Evolutionary conservation across 2,329 filamentous ascomycete species (phyloP).

Genomic region (Bipolaris gigantea): DNA sequence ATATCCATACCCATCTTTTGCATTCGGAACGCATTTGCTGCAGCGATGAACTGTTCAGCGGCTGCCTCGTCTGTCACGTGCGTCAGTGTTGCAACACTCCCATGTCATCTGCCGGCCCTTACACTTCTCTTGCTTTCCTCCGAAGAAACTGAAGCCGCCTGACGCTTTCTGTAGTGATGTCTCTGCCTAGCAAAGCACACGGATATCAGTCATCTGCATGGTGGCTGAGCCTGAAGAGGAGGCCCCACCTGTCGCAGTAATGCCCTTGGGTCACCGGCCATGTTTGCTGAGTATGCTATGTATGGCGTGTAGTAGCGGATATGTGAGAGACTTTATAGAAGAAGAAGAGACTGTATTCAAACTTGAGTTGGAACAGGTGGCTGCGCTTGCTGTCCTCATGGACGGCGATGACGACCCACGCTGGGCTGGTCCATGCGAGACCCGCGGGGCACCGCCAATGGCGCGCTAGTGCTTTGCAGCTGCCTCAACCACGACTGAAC

Average conservation of each 20-base stretch:
- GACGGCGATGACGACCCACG: slow-evolving; percentile 38
- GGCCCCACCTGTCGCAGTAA: slow-evolving; percentile 44
- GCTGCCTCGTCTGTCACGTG: slow-evolving; percentile 67
- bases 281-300: slow-evolving; percentile 22
- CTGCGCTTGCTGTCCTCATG: slow-evolving; percentile 33
- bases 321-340: not conserved
- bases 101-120: slow-evolving; percentile 5
- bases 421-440: slow-evolving; percentile 34
- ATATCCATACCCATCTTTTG: slow-evolving; percentile 71
- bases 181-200: slow-evolving; percentile 68
- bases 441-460: slow-evolving; percentile 20
- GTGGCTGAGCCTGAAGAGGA: slow-evolving; percentile 34
- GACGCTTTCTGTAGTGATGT: slow-evolving; percentile 74
- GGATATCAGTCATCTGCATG: slow-evolving; percentile 31
- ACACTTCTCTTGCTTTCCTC: slow-evolving; percentile 80
- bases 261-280: slow-evolving; percentile 45
- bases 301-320: not conserved
- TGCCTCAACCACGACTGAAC: slow-evolving; percentile 7
- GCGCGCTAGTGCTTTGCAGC: slow-evolving; percentile 18
- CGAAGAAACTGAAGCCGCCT: slow-evolving; percentile 87
- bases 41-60: slow-evolving; percentile 82
- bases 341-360: slow-evolving; percentile 10
- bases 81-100: slow-evolving; percentile 17
- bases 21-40: slow-evolving; percentile 88
- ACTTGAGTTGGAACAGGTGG: slow-evolving; percentile 39